Base-by-base conservation (phyloP, 2,329 filamentous ascomycete species). In the Clarireedia sp. region DNA sequence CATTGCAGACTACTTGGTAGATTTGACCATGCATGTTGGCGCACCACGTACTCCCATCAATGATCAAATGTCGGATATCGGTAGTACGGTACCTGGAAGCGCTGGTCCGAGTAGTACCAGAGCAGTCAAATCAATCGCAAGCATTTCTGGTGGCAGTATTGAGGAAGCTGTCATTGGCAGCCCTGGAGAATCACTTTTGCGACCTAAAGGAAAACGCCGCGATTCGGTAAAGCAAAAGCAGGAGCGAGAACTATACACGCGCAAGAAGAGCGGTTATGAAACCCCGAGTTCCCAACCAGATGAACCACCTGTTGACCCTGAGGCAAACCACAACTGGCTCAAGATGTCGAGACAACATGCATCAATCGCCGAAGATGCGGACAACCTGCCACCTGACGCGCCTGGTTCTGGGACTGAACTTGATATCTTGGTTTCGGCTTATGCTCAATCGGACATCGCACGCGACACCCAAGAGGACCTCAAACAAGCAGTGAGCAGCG, bases 1-100 rank as follows among this genome's bases (percentile, higher is more conserved):
- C 67, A 97, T 99, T 71, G 94, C 94, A 3, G 94, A 99, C 70
- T 99, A 96, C 67, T 81, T 99, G 5, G 91, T 99, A 29, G 94
- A 99, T 69, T 78, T 99, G 41, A 97, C 94, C 0, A 97, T 99
- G 92, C 94, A 99, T 69, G 91, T 90, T 23, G 82, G 88, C 57
- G 77, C 78, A 51, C 74, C 78, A 14, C 74, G 72, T 38, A 76
- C 78, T 1, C 73, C 78, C 10, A 71, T 76, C 2, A 77, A 83
- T 29, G 81, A 83, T 48, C 74, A 80, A 45, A 80, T 76, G 19
- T 74, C 79, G 6, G 73, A 81, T 2, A 78, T 82, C 55, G 80
- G 85, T 36, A 81, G 85, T 54, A 80, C 79, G 16, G 85, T 88
- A 60, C 80, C 78, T 2, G 74, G 80, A 2, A 86, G 83, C 60